Evolutionary conservation across 352 stramenopile species (phyloP), one percentile per base, ranked within the genome.

Genomic region (Phytophthora pisi): DNA sequence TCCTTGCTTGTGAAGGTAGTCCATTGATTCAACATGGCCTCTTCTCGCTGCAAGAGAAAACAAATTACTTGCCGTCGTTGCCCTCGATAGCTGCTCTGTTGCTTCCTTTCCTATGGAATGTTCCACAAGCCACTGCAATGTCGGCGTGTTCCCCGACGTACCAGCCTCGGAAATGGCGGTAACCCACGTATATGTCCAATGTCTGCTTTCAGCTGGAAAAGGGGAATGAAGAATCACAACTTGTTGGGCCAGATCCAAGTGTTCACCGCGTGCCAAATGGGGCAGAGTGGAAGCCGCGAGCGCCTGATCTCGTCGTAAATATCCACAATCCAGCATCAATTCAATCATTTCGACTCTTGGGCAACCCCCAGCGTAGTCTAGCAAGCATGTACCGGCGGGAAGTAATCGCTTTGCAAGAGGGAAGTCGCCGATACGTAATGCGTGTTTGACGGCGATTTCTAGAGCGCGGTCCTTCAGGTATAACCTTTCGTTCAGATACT

Each of bases 151-250:
- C 1, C 46, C 34, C 15, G 30, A n/a, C 9, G 23, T 51, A 18
- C 57, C 50, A n/a, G 47, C 46, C n/a, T 16, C 57, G 31, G 34
- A n/a, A 24, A 64, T n/a, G 20, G 46, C 16, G 0, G 20, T 3
- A 51, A 34, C 3, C 57, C 57, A 64, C 3, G n/a, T 13, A 34
- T 28, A 13, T 53, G 57, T 20, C 58, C 58, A 65, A 24, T 9
- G 4, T 6, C 1, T 3, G 13, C 50, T 13, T 4, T 59, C 36
- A 47, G 36, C 0, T 53, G 9, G 58, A 46, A 59, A 36, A 0
- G 49, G 58, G 4, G 58, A 65, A 38, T 65, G 38, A 52, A 65
- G 49, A 18, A 51, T 38, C 5, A 58, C 24, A 28, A 65, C 43
- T 23, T 65, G 58, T 28, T 51, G 36, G 38, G 57, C 57, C 11